A percentile compares a stretch with the other conserved stretches of the same genome.
Evolutionary conservation across 306 rosid genomes (phyloP).

Genomic region (Vicia sativa): DNA sequence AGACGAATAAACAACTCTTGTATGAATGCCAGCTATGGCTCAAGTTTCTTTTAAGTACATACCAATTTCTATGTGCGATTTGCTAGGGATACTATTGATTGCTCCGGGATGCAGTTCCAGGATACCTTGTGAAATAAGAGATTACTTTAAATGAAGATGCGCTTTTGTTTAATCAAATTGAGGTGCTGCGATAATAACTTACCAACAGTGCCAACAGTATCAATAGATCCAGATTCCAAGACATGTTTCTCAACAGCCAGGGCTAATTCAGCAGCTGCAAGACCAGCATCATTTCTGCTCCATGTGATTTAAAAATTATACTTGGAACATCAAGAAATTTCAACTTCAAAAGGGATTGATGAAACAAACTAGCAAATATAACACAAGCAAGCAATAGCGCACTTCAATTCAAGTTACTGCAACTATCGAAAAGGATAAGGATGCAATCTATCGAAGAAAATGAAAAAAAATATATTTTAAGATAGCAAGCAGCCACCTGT

Average conservation of each 20-base stretch:
- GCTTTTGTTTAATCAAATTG: neutral
- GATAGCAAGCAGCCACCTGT: constrained; percentile 56
- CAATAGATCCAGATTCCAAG: constrained; percentile 85
- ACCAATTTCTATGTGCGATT: constrained; percentile 90
- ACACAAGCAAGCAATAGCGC: constrained; percentile 18
- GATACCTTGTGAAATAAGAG: constrained; percentile 62
- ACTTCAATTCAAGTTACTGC: constrained; percentile 19
- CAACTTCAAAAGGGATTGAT: constrained; percentile 28
- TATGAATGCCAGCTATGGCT: constrained; percentile 13
- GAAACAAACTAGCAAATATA: constrained; percentile 11
- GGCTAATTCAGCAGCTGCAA: constrained; percentile 93
- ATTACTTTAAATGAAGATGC: constrained; percentile 11
- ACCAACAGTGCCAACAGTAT: constrained; percentile 96
- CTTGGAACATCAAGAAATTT: constrained; percentile 15
- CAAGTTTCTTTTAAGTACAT: constrained; percentile 33
- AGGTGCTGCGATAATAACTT: constrained; percentile 35
- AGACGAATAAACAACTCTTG: constrained; percentile 19
- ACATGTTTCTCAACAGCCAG: constrained; percentile 89
- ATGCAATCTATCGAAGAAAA: neutral
- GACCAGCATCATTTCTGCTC: constrained; percentile 91
- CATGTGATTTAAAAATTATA: constrained; percentile 38
- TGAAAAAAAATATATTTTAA: constrained; percentile 6
- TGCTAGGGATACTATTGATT: constrained; percentile 96
- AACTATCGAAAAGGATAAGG: constrained; percentile 30
- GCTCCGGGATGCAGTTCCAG: constrained; percentile 92